phyloP scores from a whole-genome alignment of 495 filamentous ascomycete genomes.

The Haplographium delicatum region DNA sequence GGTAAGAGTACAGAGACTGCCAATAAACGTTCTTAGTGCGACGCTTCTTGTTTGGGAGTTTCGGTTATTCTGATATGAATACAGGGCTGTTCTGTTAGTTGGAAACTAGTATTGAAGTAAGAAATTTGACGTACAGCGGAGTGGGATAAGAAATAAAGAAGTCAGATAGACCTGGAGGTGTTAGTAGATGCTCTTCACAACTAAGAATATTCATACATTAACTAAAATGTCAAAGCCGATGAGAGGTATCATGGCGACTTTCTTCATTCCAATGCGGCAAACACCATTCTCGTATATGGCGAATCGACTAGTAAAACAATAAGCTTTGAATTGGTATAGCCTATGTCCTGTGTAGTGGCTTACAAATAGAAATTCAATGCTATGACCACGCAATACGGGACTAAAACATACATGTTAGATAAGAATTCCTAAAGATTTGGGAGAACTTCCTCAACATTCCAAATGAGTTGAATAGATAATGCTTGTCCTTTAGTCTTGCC shows the following conservation, averaged over 20 bases:
- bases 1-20: slow-evolving; percentile 40
- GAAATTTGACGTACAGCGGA: slow-evolving; percentile 33
- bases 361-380: slow-evolving; percentile 47
- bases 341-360: slow-evolving; percentile 8
- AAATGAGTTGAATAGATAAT: slow-evolving; percentile 48
- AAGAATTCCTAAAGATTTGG: not conserved
- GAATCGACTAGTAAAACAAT: slow-evolving; percentile 32
- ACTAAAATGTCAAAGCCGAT: slow-evolving; percentile 44
- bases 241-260: slow-evolving; percentile 42
- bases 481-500: slow-evolving; percentile 39
- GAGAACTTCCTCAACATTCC: slow-evolving; percentile 41
- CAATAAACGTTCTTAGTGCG: slow-evolving; percentile 44
- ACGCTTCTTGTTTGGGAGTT: slow-evolving; percentile 31
- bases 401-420: slow-evolving; percentile 21
- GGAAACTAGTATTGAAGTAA: slow-evolving; percentile 24
- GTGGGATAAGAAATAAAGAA: slow-evolving; percentile 41
- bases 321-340: not conserved
- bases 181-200: not conserved
- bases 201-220: slow-evolving; percentile 32
- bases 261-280: slow-evolving; percentile 50
- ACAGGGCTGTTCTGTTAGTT: slow-evolving; percentile 29
- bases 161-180: slow-evolving; percentile 43
- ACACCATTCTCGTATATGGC: slow-evolving; percentile 38
- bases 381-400: slow-evolving; percentile 40
- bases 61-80: slow-evolving; percentile 24